Evolutionary conservation across 768 basidiomycete species (phyloP).

Genomic region (Mycena vitilis): DNA sequence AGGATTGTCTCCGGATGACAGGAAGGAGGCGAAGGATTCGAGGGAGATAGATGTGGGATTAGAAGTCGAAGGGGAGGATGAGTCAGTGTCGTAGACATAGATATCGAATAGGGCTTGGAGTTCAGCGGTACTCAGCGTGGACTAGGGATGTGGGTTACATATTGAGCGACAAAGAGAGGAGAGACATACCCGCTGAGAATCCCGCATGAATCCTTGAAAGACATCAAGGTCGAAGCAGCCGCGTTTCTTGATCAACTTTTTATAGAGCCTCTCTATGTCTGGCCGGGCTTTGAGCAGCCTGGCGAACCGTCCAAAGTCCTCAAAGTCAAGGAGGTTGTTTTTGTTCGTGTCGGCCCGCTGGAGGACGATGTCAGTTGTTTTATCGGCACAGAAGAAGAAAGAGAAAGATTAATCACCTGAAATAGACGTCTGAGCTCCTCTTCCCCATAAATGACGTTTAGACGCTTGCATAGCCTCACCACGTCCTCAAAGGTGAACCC

Average conservation of each 20-base stretch:
- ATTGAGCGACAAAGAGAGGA: constrained; percentile 1
- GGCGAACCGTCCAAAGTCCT: constrained; percentile 85
- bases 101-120: constrained; percentile 50
- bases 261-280: constrained; percentile 79
- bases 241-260: constrained; percentile 45
- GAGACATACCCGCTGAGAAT: constrained; percentile 53
- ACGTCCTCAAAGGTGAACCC: constrained; percentile 71
- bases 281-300: constrained; percentile 86
- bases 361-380: constrained; percentile 3
- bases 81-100: constrained; percentile 42
- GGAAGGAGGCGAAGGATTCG: constrained; percentile 81
- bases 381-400: constrained; percentile 3
- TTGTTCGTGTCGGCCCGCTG: constrained; percentile 73
- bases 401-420: constrained; percentile 58
- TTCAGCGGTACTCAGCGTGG: constrained; percentile 46
- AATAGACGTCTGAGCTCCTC: constrained; percentile 70
- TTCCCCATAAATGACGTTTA: constrained; percentile 71
- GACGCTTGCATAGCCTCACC: constrained; percentile 73
- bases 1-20: constrained; percentile 83
- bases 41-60: constrained; percentile 54
- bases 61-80: constrained; percentile 34
- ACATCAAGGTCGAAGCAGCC: constrained; percentile 55
- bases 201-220: constrained; percentile 60
- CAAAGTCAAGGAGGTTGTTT: constrained; percentile 76
- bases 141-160: constrained; percentile 41